Conservation (phyloP, 208 protist genomes). For the Crithidia sp. region DNA sequence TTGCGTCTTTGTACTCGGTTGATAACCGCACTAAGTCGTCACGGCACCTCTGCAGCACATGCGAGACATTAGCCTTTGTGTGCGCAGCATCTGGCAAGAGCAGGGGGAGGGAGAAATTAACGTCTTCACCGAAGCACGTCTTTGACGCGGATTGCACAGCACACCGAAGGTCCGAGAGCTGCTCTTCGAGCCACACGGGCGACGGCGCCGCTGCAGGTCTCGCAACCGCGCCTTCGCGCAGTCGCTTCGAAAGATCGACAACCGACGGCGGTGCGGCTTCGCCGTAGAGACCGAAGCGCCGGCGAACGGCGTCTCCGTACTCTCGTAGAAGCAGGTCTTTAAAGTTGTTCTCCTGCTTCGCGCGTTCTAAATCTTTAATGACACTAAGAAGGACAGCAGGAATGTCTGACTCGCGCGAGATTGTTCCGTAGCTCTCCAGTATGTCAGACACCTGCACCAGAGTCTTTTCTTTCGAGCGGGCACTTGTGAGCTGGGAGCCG, state of each 20-base stretch:
- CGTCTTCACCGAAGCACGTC: conserved; percentile 14
- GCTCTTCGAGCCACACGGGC: conserved; percentile 32
- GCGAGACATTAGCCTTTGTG: conserved; percentile 18
- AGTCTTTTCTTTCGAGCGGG: conserved; percentile 15
- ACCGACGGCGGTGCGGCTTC: conserved; percentile 37
- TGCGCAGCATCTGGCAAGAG: conserved; percentile 19
- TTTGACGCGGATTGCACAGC: background rate
- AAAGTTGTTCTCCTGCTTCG: conserved; percentile 46
- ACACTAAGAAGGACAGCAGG: conserved; percentile 47
- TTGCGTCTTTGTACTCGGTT: conserved; percentile 24
- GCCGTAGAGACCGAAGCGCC: conserved; percentile 50
- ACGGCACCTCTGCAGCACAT: conserved; percentile 7
- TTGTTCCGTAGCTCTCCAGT: conserved; percentile 51
- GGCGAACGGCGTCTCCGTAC: conserved; percentile 47
- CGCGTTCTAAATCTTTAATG: conserved; percentile 57
- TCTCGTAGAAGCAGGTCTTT: conserved; percentile 54
- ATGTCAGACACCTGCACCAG: conserved; percentile 62
- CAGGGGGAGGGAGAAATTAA: conserved; percentile 11
- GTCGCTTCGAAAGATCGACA: conserved; percentile 13
- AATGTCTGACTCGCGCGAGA: conserved; percentile 36
- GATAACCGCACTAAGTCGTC: conserved; percentile 6
- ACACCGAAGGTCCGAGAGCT: conserved; percentile 14
- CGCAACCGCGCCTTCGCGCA: conserved; percentile 10
- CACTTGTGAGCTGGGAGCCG: conserved; percentile 1
- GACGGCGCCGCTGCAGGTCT: background rate